Base-by-base conservation (phyloP, 441 rosid genomes). In the Gossypium davidsonii region DNA sequence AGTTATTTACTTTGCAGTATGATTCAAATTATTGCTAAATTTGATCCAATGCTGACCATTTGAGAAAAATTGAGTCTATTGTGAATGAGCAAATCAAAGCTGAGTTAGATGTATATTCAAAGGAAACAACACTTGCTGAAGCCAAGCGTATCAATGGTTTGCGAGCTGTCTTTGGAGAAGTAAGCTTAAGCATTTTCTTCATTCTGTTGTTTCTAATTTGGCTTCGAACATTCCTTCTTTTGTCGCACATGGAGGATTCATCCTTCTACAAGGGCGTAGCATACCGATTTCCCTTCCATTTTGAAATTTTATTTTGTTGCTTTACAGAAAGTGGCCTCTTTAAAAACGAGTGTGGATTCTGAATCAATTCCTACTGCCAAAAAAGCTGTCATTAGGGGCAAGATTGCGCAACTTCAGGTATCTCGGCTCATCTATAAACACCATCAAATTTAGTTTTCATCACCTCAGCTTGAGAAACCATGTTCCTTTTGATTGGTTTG, bases 101-200 rank as follows among this genome's bases (percentile, higher is more conserved):
- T 67, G 93, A 91, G 81, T 79, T 96, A 76, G 96, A 84, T 79
- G 99, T 96, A 42, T 93, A 42, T 86, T 79, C 91, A 4, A 89
- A 85, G 85, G 97, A 93, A 81, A 84, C 79, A 17, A 80, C 84
- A 1, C 95, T 93, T 77, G 83, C 86, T 71, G 89, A 95, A 81
- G 97, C 97, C 64, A 86, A 83, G 82, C 86, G 74, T 28, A 88
- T 95, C 79, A 91, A 85, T 44, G 91, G 97, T 58, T 83, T 93
- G 74, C 85, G 97, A 69, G 97, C 97, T 77, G 96, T 95, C 73
- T 95, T 95, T 81, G 98, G 99, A 85, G 98, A 95, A 89, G 99
- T 21, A 21, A 64, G 80, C 77, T 71, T 34, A 39, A 62, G 34
- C 39, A 71, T 44, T 31, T 63, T 74, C 55, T 48, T 69, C 20